Percentiles rank a stretch among this genome's conserved stretches.
Conservation (phyloP, 192 early-diverging fungal species). For the Coemansia sp. region DNA sequence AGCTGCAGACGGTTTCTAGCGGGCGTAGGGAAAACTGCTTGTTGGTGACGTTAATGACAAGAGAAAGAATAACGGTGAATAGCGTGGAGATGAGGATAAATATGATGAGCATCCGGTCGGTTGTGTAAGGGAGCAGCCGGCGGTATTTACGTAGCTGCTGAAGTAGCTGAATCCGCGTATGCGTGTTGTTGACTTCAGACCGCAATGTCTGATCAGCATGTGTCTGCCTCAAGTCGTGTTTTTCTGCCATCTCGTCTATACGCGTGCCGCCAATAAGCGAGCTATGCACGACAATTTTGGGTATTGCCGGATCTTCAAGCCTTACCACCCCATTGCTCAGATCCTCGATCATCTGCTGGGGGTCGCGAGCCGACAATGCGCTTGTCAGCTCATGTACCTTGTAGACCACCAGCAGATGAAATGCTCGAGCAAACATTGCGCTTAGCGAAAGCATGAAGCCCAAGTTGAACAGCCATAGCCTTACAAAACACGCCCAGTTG, state of each 20-base stretch:
- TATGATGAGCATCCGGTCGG: conserved; percentile 22
- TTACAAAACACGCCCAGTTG: conserved; percentile 37
- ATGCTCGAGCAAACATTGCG: conserved; percentile 35
- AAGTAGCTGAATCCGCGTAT: conserved; percentile 11
- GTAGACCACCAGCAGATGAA: conserved; percentile 31
- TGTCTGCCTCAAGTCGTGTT: too few relatives aligned
- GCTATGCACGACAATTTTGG: background rate
- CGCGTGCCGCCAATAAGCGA: background rate
- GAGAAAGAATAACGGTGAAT: conserved; percentile 1
- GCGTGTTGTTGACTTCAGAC: background rate
- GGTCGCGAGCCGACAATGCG: conserved; percentile 4
- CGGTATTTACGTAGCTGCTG: conserved; percentile 26
- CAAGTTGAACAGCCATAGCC: conserved; percentile 38
- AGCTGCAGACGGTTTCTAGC: conserved; percentile 13
- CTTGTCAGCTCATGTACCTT: conserved; percentile 24
- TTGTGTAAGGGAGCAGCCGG: conserved; percentile 20
- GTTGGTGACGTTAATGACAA: conserved; percentile 26
- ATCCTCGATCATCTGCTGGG: background rate
- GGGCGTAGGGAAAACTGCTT: conserved; percentile 29
- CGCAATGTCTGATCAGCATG: too few relatives aligned
- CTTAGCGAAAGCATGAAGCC: conserved; percentile 29
- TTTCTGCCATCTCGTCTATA: too few relatives aligned
- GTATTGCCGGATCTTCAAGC: too few relatives aligned
- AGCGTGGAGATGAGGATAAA: conserved; percentile 8
- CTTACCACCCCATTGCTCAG: background rate